Evolutionary conservation across 1,284 basidiomycete species (phyloP), one percentile per base, ranked within the genome.

Genomic region (Apiotrichum gracile): DNA sequence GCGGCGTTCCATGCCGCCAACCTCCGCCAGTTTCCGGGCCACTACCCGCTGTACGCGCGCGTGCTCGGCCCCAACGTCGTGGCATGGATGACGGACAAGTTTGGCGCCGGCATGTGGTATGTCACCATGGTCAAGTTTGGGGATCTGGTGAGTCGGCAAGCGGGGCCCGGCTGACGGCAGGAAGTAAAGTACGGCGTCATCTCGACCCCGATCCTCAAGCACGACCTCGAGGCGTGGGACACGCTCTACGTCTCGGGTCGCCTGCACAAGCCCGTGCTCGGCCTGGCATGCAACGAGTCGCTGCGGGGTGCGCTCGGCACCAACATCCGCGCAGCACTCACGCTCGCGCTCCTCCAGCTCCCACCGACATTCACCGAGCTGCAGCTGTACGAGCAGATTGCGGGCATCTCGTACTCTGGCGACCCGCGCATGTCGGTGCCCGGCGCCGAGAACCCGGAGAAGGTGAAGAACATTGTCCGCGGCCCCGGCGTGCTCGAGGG

Each of bases 161-260:
- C 7, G 33, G 14, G 7, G 4, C 26, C 24, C 12, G 16, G 19
- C 31, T 45, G 17, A 45, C 49, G 21, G 14, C 66, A 96, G 88
- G 85, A 82, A 47, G 88, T 97, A 76, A 99, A 99, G 77, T 99
- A 99, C 72, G 94, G 94, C n/a, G 85, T 97, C 25, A 92, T 94
- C 31, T 91, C 89, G 0, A 82, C 96, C 9, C 88, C 94, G 63
- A 86, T 85, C 52, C 81, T 99, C 27, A 91, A 88, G 63, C 81
- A 84, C 1, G 96, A 99, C 70, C 78, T 98, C 38, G 79, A 93
- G 39, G 88, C 91, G 66, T 99, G 96, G 94, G 82, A 85, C 41
- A 85, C 90, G 19, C 81, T 98, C 9, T 99, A 99, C 74, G 83
- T 97, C 42, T 87, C 91, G 1, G 96, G 94, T 0, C 82, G 94